A percentile compares a stretch with the other conserved stretches of the same genome.
phyloP scores from a whole-genome alignment of 306 rosid genomes.

The Purshia tridentata region DNA sequence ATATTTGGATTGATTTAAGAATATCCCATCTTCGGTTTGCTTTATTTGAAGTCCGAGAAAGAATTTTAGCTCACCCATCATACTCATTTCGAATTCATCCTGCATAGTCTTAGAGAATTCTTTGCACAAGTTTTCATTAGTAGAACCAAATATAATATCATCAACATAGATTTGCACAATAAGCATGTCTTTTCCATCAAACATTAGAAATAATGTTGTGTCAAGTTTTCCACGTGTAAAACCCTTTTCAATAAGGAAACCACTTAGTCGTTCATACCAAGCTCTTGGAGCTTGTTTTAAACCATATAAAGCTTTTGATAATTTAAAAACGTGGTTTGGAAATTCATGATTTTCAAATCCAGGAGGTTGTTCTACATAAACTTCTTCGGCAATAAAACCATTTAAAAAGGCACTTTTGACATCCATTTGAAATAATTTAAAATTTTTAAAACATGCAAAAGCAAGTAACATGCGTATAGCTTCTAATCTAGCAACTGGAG shows the following conservation, averaged over 20 bases:
- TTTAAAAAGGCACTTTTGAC: neutral
- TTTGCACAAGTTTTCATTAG: neutral
- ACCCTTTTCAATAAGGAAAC: neutral
- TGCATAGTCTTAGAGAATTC: neutral
- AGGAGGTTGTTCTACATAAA: neutral
- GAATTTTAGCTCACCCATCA: slow-evolving; percentile 4
- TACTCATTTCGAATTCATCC: neutral
- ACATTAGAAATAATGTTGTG: neutral
- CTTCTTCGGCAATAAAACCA: neutral
- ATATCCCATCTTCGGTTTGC: neutral
- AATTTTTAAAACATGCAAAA: neutral
- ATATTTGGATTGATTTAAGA: neutral
- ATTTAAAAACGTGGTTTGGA: neutral
- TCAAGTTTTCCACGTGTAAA: neutral
- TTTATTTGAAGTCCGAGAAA: slow-evolving; percentile 5
- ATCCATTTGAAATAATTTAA: too few relatives aligned
- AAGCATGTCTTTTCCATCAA: too few relatives aligned
- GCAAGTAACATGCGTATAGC: neutral
- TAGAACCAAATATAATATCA: neutral
- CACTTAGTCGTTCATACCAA: neutral
- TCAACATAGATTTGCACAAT: too few relatives aligned
- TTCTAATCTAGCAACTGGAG: too few relatives aligned
- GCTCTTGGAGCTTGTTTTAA: slow-evolving; percentile 8
- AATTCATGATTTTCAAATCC: neutral
- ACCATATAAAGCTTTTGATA: neutral